Conservation (phyloP, 1,139 yeast genomes). For the Kurtzmaniella natalensis region DNA sequence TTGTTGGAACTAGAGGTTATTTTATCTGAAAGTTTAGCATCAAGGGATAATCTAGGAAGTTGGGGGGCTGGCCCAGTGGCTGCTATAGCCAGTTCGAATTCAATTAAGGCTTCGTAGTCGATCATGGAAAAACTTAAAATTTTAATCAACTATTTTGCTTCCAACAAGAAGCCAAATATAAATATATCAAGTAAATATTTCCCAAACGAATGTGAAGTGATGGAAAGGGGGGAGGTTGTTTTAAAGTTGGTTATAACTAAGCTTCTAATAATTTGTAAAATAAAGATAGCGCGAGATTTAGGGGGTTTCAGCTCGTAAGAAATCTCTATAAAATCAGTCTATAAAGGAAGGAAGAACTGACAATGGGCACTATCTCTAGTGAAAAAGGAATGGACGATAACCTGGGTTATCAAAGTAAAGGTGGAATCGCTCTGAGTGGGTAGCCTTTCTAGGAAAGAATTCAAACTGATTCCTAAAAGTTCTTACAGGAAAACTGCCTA, state of each 20-base stretch:
- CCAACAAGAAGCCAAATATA: no score
- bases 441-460: neutral
- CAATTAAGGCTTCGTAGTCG: constrained; percentile 34
- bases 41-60: constrained; percentile 6
- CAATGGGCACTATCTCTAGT: neutral
- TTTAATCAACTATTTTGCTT: no score
- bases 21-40: constrained; percentile 5
- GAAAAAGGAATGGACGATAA: constrained; percentile 3
- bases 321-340: constrained; percentile 1
- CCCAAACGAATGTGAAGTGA: no score
- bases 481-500: constrained; percentile 6
- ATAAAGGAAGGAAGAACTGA: neutral
- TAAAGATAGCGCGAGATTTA: no score
- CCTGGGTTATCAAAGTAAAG: no score
- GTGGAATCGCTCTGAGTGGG: no score
- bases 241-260: no score
- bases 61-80: constrained; percentile 10
- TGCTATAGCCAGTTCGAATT: constrained; percentile 41
- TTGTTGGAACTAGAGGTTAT: constrained; percentile 6
- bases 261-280: no score
- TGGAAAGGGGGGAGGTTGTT: no score
- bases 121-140: constrained; percentile 9
- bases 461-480: no score
- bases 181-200: no score
- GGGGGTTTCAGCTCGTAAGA: no score